These are phyloP conservation scores for Emergomyces orientalis DNA, from an alignment of 2,329 filamentous ascomycete species.

Conservation along the genomic window DNA sequence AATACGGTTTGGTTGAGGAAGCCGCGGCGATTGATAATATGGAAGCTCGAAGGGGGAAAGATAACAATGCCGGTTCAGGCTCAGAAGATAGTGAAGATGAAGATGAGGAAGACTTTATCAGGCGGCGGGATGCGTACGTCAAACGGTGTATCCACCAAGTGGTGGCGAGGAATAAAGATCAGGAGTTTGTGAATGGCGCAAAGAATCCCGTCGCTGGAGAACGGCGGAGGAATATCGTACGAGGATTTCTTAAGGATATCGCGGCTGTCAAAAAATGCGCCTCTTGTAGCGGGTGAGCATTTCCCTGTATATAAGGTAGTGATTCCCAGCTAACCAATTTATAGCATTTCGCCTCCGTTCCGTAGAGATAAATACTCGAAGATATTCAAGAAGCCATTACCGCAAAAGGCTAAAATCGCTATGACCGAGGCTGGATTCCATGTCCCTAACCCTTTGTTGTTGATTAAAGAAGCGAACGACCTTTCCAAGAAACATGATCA, in stretches of 20 bases:
- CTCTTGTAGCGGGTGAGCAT: conserved; percentile 47
- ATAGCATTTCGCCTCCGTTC: conserved; percentile 67
- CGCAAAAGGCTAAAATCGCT: conserved; percentile 62
- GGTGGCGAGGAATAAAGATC: conserved; percentile 38
- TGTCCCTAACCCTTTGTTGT: conserved; percentile 59
- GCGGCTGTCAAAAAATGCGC: conserved; percentile 60
- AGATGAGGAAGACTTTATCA: conserved; percentile 43
- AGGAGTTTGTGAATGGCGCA: conserved; percentile 38
- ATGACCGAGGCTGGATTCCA: conserved; percentile 65
- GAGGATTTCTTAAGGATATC: conserved; percentile 70
- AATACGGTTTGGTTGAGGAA: conserved; percentile 70
- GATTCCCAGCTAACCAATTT: background rate
- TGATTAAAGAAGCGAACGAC: conserved; percentile 43
- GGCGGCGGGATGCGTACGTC: conserved; percentile 58
- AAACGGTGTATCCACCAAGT: conserved; percentile 58
- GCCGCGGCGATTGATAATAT: conserved; percentile 50
- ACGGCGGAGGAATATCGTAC: conserved; percentile 64
- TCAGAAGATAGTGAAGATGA: conserved; percentile 59
- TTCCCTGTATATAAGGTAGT: background rate
- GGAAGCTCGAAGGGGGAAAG: conserved; percentile 36
- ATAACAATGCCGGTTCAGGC: conserved; percentile 44
- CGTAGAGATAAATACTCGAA: conserved; percentile 88
- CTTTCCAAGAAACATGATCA: conserved; percentile 27
- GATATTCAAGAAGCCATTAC: conserved; percentile 78
- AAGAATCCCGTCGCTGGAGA: conserved; percentile 81